phyloP scores from a whole-genome alignment of 306 rosid genomes.

The Sicyos baderoa region DNA sequence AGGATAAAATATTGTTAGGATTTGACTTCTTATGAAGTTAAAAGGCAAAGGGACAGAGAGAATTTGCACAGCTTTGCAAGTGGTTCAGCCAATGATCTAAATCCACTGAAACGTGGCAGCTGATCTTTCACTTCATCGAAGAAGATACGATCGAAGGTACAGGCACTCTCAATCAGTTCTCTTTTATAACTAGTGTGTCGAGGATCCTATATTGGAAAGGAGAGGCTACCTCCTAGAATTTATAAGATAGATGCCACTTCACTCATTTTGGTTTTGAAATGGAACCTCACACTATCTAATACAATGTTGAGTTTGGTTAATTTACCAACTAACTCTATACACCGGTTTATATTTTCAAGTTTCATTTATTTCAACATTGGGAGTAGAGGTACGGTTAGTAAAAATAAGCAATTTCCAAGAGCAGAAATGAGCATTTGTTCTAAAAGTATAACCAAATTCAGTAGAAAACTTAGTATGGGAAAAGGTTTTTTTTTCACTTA shows the following conservation, averaged over 20 bases:
- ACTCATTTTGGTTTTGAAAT: too few relatives aligned
- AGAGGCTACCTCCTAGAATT: too few relatives aligned
- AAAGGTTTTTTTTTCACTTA: not conserved
- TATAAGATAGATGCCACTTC: too few relatives aligned
- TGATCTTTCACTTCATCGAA: constrained; percentile 6
- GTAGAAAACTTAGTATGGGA: not conserved
- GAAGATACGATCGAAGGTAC: not conserved
- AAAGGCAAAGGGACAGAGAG: not conserved
- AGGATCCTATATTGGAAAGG: too few relatives aligned
- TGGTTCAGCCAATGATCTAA: not conserved
- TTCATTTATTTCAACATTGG: not conserved
- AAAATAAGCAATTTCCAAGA: not conserved
- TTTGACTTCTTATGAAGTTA: not conserved
- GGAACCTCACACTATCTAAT: too few relatives aligned
- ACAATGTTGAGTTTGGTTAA: too few relatives aligned
- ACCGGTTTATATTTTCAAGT: too few relatives aligned
- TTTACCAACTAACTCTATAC: too few relatives aligned
- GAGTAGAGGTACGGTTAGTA: not conserved
- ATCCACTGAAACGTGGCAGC: not conserved
- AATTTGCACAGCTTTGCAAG: not conserved
- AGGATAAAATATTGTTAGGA: not conserved
- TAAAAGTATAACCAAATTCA: not conserved
- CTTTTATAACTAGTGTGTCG: not conserved
- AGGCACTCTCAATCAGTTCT: not conserved
- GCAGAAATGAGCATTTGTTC: not conserved